Evolutionary conservation across 345 rosid genomes (phyloP), one percentile per base, ranked within the genome.

Genomic region (Euphorbia peplus): DNA sequence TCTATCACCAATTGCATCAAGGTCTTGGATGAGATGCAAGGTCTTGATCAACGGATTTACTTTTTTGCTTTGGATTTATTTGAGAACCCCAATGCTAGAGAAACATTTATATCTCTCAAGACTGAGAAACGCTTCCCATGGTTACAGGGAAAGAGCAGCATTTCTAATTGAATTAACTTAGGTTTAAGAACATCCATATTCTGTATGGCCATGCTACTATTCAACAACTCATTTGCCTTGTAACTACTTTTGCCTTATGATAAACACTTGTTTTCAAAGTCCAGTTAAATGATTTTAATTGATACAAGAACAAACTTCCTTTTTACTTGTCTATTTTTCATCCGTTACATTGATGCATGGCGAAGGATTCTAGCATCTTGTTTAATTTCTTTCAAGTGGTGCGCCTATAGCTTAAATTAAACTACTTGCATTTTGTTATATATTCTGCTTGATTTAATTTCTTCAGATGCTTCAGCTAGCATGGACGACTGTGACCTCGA

Each of bases 1-100:
- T 90, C 96, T 10, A 87, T 90, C 21, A 88, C 91, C 87, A 88
- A 86, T 76, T 92, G 98, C 86, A 88, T 92, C 73, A 88, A 83
- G 76, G 83, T 83, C 10, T 72, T 92, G 70, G 98, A 87, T 55
- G 90, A 84, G 75, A 79, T 87, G 75, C 92, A 87, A 79, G 88
- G 90, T 75, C 83, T 88, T 80, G 90, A 86, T 75, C 89, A 86
- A 70, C 68, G 50, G 60, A 76, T 80, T 74, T 85, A 85, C 73
- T 85, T 90, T 84, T 72, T 72, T 72, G 90, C 93, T 57, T 80
- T 90, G 90, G 91, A 90, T 77, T 74, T 90, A 60, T 86, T 89
- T 69, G 96, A 93, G 87, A 89, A 80, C 30, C 84, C 86, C 4
- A 80, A 53, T 79, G 84, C 83, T 39, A 76, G 98, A 35, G 96